Percentiles rank a stretch among this genome's conserved stretches.
These are phyloP conservation scores for Calonectria hongkongensis DNA, from an alignment of 2,329 filamentous ascomycete genomes.

Conservation along the genomic window DNA sequence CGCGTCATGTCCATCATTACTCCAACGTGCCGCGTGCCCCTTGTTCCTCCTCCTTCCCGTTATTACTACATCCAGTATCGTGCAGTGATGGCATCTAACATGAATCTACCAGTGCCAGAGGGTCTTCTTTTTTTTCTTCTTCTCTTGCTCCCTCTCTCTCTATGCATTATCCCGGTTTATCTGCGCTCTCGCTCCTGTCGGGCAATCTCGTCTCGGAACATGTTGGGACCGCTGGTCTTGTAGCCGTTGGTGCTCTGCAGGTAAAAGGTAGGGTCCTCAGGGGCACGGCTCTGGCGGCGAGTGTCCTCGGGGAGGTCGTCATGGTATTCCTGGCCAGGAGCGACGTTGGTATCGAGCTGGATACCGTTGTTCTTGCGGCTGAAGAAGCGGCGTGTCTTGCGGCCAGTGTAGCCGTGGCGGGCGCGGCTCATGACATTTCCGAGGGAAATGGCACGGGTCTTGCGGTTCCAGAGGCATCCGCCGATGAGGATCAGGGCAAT, in stretches of 20 bases:
- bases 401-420: slow-evolving; percentile 66
- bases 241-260: slow-evolving; percentile 56
- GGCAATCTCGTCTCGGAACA: slow-evolving; percentile 70
- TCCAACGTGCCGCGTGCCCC: slow-evolving; percentile 41
- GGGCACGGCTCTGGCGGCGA: slow-evolving; percentile 68
- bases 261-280: slow-evolving; percentile 65
- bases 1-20: slow-evolving; percentile 50
- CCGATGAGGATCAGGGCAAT: slow-evolving; percentile 70
- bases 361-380: slow-evolving; percentile 64
- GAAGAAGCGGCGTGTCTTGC: slow-evolving; percentile 61
- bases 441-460: slow-evolving; percentile 69
- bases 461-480: slow-evolving; percentile 74
- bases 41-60: slow-evolving; percentile 33
- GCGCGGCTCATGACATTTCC: slow-evolving; percentile 71
- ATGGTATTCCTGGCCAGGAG: slow-evolving; percentile 57
- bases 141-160: slow-evolving; percentile 1
- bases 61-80: slow-evolving; percentile 42
- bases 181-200: slow-evolving; percentile 66
- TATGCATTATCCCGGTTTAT: slow-evolving; percentile 49
- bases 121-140: background rate
- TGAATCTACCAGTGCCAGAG: slow-evolving; percentile 22
- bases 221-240: slow-evolving; percentile 60
- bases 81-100: slow-evolving; percentile 21
- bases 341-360: slow-evolving; percentile 63
- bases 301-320: slow-evolving; percentile 60